Evolutionary conservation across 768 basidiomycete species (phyloP), one percentile per base, ranked within the genome.

Genomic region (Pisolithus microcarpus): DNA sequence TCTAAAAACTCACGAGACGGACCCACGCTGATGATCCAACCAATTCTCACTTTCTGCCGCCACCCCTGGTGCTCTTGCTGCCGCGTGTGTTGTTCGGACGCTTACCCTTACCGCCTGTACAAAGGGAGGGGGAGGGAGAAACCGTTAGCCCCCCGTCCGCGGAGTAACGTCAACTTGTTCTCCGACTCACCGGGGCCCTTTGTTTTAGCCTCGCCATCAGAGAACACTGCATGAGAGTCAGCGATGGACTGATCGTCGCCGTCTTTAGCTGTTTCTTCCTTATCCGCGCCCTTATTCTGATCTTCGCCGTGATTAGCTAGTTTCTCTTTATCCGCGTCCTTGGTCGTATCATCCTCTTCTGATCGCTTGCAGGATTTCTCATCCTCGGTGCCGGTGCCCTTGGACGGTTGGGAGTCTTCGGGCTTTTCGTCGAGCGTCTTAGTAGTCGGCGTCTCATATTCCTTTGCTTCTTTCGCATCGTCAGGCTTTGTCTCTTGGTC

Each of bases 181-280:
- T 10, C 1, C 5, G 31, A n/a, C 53, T 46, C 49, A 66, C 65
- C 56, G 54, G 43, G 51, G 30, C 36, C 54, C 10, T 15, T 36
- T 26, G 18, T 23, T 19, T 7, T 21, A 2, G 46, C 46, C 1
- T 68, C 66, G 26, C 10, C 42, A 37, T 67, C 67, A 38, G 66
- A 58, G 18, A 48, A 0, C 40, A 52, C 51, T 42, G 50, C 46
- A n/a, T 18, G 8, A 1, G n/a, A 16, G 6, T 52, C 52, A 52
- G 40, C 3, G 24, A 26, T 52, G 43, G 38, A 19, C 40, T 46
- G 39, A 18, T 40, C 39, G 46, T 61, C 61, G 46, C 43, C 46
- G 39, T 60, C 63, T 56, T 65, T 63, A 58, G 56, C 38, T 58
- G 54, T 44, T 43, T 64, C 60, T 61, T 65, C 52, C 43, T 61